Evolutionary conservation across 202 grass and related monocot genomes (phyloP), one percentile per base, ranked within the genome.

Genomic region (Setaria italica): DNA sequence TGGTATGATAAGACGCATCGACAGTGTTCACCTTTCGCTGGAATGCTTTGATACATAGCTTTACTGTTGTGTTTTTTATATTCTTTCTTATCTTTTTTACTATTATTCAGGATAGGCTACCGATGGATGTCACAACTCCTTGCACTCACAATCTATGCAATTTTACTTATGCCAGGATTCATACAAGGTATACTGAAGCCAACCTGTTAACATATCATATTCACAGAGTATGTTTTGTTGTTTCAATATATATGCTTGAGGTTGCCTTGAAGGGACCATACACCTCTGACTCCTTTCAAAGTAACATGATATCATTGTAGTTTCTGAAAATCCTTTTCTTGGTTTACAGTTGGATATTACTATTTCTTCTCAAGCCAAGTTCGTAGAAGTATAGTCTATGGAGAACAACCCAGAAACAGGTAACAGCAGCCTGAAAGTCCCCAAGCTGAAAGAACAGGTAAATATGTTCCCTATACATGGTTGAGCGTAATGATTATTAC

Each of bases 351-450:
- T 79, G 97, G 88, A 83, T 99, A 94, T 84, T 96, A 99, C 74
- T 99, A 99, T 94, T 99, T 96, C 82, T 96, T 96, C 85, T 99
- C 97, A 33, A 92, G 79, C 63, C 91, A 99, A 53, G 92, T 99
- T 56, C 90, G 77, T 47, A 95, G 93, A 92, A 99, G 97, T 92
- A 82, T 96, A 85, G 90, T 99, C 17, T 99, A 99, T 48, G 97
- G 97, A 70, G 88, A 92, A 71, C 93, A 92, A 88, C 94, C 97
- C 42, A 94, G 97, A 90, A 99, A 99, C 70, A 84, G 93, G 97
- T 96, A 88, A 80, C 47, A 81, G 83, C 65, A 58, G 19, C 67
- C 33, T 42, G 57, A 39, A 51, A 69, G 11, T 35, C 32, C 47
- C 62, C 73, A 58, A 70, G 37, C 73, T 45, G 21, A 67, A 67